A percentile compares a stretch with the other conserved stretches of the same genome.
Evolutionary conservation across 495 filamentous ascomycete genomes (phyloP).

Genomic region (Aspergillus affinis): DNA sequence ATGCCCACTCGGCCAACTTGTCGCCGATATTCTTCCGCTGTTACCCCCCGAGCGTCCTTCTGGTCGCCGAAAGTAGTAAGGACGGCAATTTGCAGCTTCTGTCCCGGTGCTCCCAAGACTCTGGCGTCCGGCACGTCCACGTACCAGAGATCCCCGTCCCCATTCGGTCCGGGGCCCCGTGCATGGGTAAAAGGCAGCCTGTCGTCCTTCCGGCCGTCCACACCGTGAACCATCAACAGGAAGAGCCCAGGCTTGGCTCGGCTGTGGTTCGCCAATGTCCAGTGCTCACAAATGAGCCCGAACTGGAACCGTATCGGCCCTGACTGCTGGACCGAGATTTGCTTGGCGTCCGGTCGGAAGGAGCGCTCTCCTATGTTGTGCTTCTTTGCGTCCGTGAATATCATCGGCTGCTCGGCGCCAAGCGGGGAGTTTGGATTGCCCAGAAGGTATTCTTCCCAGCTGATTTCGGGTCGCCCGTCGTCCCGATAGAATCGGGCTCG

Average conservation of each 20-base stretch:
- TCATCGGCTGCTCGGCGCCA: slow-evolving; percentile 44
- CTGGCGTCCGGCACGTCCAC: slow-evolving; percentile 61
- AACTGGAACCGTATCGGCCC: slow-evolving; percentile 74
- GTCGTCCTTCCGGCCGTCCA: slow-evolving; percentile 66
- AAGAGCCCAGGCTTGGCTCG: slow-evolving; percentile 62
- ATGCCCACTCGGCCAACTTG: slow-evolving; percentile 60
- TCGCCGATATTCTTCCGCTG: slow-evolving; percentile 60
- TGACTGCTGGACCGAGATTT: slow-evolving; percentile 53
- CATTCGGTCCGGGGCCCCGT: slow-evolving; percentile 41
- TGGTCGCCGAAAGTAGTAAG: slow-evolving; percentile 61
- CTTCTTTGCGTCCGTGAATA: slow-evolving; percentile 53
- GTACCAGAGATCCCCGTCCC: slow-evolving; percentile 74
- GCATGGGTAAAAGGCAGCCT: slow-evolving; percentile 56
- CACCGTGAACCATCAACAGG: slow-evolving; percentile 61
- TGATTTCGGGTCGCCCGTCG: slow-evolving; percentile 53
- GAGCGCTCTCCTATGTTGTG: slow-evolving; percentile 64
- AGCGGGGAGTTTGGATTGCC: slow-evolving; percentile 46
- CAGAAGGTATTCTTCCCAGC: slow-evolving; percentile 79
- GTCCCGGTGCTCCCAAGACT: slow-evolving; percentile 67
- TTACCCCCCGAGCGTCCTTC: slow-evolving; percentile 66
- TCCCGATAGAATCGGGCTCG: slow-evolving; percentile 65
- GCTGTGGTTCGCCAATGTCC: slow-evolving; percentile 66
- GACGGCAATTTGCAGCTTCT: slow-evolving; percentile 60
- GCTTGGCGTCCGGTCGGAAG: slow-evolving; percentile 57
- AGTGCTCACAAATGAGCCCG: slow-evolving; percentile 72